A percentile compares a stretch with the other conserved stretches of the same genome.
phyloP scores from a whole-genome alignment of 495 filamentous ascomycete genomes.

The Hypoxylon fragiforme region DNA sequence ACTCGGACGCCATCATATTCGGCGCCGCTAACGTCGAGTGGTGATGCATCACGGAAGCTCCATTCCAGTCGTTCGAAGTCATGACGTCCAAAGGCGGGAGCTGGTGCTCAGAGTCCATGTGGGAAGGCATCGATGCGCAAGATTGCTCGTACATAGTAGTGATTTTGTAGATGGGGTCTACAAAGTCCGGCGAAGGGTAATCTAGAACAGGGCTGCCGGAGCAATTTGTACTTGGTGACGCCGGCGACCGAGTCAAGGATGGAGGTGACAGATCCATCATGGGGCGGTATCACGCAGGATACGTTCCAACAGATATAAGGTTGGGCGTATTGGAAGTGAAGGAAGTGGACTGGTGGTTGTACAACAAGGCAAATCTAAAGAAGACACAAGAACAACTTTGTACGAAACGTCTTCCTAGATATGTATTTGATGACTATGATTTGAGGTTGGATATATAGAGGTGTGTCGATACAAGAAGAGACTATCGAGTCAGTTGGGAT shows the following conservation, averaged over 20 bases:
- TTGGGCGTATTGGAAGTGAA: constrained; percentile 28
- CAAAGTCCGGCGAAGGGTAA: constrained; percentile 49
- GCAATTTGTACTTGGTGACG: constrained; percentile 52
- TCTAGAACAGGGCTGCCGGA: constrained; percentile 52
- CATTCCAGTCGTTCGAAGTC: constrained; percentile 49
- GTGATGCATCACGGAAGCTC: constrained; percentile 41
- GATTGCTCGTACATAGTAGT: constrained; percentile 49
- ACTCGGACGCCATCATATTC: constrained; percentile 55
- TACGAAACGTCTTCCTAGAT: constrained; percentile 23
- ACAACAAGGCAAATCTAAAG: constrained; percentile 17
- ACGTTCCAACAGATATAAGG: constrained; percentile 26
- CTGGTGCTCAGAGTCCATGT: constrained; percentile 46
- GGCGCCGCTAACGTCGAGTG: constrained; percentile 46
- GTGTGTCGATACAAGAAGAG: constrained; percentile 31
- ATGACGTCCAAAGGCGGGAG: constrained; percentile 50
- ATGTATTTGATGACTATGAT: constrained; percentile 14
- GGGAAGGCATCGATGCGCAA: constrained; percentile 41
- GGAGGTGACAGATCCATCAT: constrained; percentile 55
- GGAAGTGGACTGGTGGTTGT: constrained; percentile 19
- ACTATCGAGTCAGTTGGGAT: constrained; percentile 26
- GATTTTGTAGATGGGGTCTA: constrained; percentile 53
- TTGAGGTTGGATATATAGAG: constrained; percentile 22
- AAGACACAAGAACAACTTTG: constrained; percentile 9
- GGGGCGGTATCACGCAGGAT: constrained; percentile 32
- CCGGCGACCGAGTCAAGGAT: constrained; percentile 51